Evolutionary conservation across 116 monocot genomes (phyloP), one percentile per base, ranked within the genome.

Genomic region (Papilionanthe hybrid): DNA sequence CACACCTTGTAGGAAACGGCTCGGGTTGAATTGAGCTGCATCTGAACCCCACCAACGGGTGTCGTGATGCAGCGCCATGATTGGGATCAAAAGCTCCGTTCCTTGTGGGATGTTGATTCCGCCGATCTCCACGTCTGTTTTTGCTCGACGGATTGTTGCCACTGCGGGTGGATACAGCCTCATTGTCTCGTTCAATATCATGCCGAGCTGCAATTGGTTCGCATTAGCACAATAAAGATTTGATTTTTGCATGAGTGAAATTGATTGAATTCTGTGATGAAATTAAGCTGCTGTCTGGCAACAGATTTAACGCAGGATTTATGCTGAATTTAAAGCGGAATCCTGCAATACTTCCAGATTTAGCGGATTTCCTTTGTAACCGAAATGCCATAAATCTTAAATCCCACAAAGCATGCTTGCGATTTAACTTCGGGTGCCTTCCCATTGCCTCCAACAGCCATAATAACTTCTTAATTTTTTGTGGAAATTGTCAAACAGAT

Each of bases 1-100:
- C 50, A 87, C 86, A 1, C 99, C 99, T 13, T 85, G 71, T 0
- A 80, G 81, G 80, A 95, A 95, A 45, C 99, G 84, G 18, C 68
- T 85, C 23, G 99, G 99, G 75, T 91, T 93, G 90, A 95, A 99
- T 78, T 83, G 83, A 57, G 87, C 57, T 0, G 83, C 95, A 83
- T 99, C 95, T 13, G 91, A 79, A 0, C 99, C 99, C 99, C 99
- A 99, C n/a, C 89, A 84, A 2, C 74, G 53, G 3, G 86, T 43
- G 69, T 99, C 92, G 86, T 99, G 99, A 67, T 99, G 99, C 75
- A 99, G 83, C 60, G 95, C 95, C 86, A 99, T 82, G 84, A 95
- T 95, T 37, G 95, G 99, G 71, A 99, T 87, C 47, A 99, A 75
- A 11, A 99, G 81, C 82, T 95, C 95, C 8, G 93, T 99, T 25